phyloP scores from a whole-genome alignment of 345 rosid genomes.

The Boechera stricta region DNA sequence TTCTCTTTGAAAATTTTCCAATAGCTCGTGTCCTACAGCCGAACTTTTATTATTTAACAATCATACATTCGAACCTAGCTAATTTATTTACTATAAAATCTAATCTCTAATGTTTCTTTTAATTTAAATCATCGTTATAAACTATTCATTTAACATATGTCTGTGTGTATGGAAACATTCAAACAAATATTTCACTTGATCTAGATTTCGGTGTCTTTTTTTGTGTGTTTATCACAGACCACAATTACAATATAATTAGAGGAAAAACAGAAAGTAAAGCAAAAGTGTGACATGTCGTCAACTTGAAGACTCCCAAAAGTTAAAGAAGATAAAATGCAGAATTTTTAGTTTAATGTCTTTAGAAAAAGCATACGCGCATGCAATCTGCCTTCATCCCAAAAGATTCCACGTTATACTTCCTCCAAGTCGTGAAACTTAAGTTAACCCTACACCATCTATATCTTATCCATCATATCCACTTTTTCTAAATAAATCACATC shows the following conservation, averaged over 20 bases:
- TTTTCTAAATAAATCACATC: not conserved
- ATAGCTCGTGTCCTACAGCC: not conserved
- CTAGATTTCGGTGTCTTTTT: not conserved
- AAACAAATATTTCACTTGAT: constrained; percentile 11
- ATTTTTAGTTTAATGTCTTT: constrained; percentile 30
- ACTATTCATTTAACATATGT: not conserved
- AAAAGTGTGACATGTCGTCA: constrained; percentile 34
- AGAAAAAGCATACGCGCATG: constrained; percentile 50
- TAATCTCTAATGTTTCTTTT: not conserved
- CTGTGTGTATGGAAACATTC: constrained; percentile 11
- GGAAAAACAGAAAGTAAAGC: constrained; percentile 9
- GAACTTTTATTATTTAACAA: not conserved
- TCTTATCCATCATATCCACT: constrained; percentile 25
- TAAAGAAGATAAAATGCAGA: constrained; percentile 19
- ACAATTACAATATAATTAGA: not conserved
- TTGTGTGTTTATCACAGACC: not conserved
- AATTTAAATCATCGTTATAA: not conserved
- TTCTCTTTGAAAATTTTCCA: not conserved
- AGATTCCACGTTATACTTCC: constrained; percentile 42
- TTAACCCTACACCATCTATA: constrained; percentile 34
- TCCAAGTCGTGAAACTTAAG: constrained; percentile 44
- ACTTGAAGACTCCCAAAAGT: constrained; percentile 38
- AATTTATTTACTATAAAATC: not conserved
- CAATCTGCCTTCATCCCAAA: constrained; percentile 37
- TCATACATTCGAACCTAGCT: not conserved